Evolutionary conservation across 768 basidiomycete species (phyloP).

Genomic region (Psilocybe azurescens): DNA sequence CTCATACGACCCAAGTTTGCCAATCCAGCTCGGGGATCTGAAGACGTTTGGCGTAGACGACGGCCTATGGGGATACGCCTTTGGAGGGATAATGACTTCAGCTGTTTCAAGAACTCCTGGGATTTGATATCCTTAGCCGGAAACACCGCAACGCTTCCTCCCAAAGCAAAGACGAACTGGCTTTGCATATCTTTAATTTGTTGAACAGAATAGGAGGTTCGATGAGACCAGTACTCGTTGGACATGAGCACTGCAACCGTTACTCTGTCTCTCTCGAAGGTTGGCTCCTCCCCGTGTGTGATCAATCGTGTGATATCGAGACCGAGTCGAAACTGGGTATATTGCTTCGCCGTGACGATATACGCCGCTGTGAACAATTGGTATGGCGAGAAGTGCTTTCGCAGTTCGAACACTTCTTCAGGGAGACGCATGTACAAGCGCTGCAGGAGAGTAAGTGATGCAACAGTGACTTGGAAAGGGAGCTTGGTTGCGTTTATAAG

Average conservation of each 20-base stretch:
- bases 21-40: neutral
- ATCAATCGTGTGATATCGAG: conserved; percentile 8
- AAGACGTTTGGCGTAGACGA: no score
- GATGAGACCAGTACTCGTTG: conserved; percentile 19
- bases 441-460: conserved; percentile 23
- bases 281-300: neutral
- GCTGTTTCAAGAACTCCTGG: conserved; percentile 2
- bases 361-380: conserved; percentile 23
- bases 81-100: conserved; percentile 1
- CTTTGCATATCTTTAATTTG: conserved; percentile 18
- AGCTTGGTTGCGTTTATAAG: conserved; percentile 18
- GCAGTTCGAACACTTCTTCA: conserved; percentile 1
- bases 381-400: conserved; percentile 18
- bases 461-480: conserved; percentile 18
- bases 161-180: conserved; percentile 17
- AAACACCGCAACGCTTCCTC: conserved; percentile 21
- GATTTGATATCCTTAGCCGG: neutral
- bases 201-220: conserved; percentile 14
- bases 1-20: conserved; percentile 1
- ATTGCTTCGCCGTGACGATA: conserved; percentile 21
- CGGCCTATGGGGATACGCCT: conserved; percentile 5
- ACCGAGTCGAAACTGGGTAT: conserved; percentile 9
- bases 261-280: conserved; percentile 2
- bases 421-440: conserved; percentile 20
- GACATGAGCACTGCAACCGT: conserved; percentile 10